A percentile compares a stretch with the other conserved stretches of the same genome.
Evolutionary conservation across 106 monocot species (phyloP).

Genomic region (Dendrobium catenatum): DNA sequence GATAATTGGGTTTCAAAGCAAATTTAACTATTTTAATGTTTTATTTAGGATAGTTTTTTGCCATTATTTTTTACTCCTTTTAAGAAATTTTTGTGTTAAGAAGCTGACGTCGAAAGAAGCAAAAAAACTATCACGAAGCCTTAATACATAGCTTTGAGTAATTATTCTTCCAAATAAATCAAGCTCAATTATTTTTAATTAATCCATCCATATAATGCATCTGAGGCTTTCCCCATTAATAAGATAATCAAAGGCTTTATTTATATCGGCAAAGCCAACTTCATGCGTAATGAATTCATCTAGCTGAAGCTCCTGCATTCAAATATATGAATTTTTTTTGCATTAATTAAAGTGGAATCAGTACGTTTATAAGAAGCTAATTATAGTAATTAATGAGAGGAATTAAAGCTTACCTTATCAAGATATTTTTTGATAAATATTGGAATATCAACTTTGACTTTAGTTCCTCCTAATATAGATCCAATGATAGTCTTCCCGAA

Average conservation of each 20-base stretch:
- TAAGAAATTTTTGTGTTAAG: too few species aligned
- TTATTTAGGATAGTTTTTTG: too few species aligned
- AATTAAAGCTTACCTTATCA: slow-evolving; percentile 34
- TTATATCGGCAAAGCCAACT: slow-evolving; percentile 58
- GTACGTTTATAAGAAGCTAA: too few species aligned
- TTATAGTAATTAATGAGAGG: background rate
- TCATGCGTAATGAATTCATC: slow-evolving; percentile 73
- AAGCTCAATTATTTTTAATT: too few species aligned
- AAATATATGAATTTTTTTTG: background rate
- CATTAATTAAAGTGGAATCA: too few species aligned
- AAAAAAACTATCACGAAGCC: too few species aligned
- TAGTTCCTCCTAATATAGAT: slow-evolving; percentile 67
- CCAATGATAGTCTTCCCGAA: slow-evolving; percentile 53
- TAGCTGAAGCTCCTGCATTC: slow-evolving; percentile 41
- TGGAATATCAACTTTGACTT: slow-evolving; percentile 71
- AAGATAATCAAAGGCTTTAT: slow-evolving; percentile 76
- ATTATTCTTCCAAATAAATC: too few species aligned
- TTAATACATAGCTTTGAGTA: too few species aligned
- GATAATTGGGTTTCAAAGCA: too few species aligned
- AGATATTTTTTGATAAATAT: slow-evolving; percentile 49
- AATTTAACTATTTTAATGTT: too few species aligned
- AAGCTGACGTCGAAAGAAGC: too few species aligned
- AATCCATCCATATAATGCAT: slow-evolving; percentile 74
- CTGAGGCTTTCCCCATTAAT: slow-evolving; percentile 58
- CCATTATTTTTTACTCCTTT: too few species aligned